phyloP scores from a whole-genome alignment of 2,329 filamentous ascomycete genomes.

The Xylariaceae sp. region DNA sequence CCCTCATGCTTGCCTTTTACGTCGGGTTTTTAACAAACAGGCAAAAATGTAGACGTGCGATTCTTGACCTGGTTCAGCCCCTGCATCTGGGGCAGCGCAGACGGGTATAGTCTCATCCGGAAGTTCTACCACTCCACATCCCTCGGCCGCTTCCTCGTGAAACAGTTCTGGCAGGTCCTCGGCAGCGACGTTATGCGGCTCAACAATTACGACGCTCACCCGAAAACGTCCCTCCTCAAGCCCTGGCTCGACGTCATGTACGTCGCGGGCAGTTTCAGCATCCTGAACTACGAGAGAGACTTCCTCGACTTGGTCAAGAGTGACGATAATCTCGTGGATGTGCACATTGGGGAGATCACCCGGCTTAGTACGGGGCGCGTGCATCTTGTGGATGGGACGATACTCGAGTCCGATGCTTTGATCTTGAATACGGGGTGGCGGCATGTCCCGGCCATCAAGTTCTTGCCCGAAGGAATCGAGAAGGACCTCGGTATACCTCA shows the following conservation, averaged over 20 bases:
- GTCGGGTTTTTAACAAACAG: not conserved
- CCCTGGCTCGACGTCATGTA: conserved; percentile 47
- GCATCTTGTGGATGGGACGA: conserved; percentile 39
- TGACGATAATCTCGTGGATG: conserved; percentile 40
- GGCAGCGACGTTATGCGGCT: conserved; percentile 48
- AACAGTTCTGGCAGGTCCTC: conserved; percentile 53
- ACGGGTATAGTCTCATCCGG: conserved; percentile 52
- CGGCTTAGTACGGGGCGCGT: conserved; percentile 38
- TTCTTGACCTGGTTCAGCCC: conserved; percentile 70
- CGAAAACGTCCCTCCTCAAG: conserved; percentile 48
- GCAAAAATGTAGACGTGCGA: conserved; percentile 45
- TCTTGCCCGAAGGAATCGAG: conserved; percentile 38
- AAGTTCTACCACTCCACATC: conserved; percentile 52
- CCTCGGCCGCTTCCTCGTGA: conserved; percentile 46
- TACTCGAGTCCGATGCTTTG: conserved; percentile 44
- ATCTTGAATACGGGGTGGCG: conserved; percentile 55
- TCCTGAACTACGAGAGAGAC: conserved; percentile 52
- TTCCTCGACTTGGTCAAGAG: conserved; percentile 51
- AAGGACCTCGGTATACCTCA: conserved; percentile 43
- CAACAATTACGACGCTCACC: conserved; percentile 50
- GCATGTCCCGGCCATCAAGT: conserved; percentile 35
- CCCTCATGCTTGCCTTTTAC: not conserved
- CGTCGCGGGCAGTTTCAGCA: conserved; percentile 51
- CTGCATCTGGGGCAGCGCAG: conserved; percentile 63
- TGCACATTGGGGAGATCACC: conserved; percentile 51